These are phyloP conservation scores for Rutstroemia sydowiana DNA, from an alignment of 2,329 filamentous ascomycete genomes.

Conservation along the genomic window DNA sequence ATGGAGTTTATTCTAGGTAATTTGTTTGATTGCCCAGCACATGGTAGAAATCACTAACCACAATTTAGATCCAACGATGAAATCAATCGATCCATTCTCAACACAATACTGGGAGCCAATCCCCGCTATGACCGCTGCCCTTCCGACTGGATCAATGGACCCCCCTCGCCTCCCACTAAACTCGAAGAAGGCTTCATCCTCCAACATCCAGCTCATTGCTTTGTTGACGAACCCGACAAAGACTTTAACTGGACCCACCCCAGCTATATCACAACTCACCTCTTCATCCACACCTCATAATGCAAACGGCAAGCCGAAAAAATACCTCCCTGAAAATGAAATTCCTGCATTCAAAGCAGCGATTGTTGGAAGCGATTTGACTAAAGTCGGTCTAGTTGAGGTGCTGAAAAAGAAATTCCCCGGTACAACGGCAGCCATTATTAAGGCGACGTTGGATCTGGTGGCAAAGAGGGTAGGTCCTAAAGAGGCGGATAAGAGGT, in stretches of 20 bases:
- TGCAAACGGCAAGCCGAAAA: conserved; percentile 20
- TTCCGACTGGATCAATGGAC: conserved; percentile 25
- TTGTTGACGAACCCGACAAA: too few species aligned
- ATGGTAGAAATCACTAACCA: conserved; percentile 1
- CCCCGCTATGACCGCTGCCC: neutral
- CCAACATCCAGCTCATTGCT: neutral
- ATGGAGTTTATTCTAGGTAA: conserved; percentile 59
- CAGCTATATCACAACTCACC: neutral
- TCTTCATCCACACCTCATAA: neutral
- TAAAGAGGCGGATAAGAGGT: conserved; percentile 33
- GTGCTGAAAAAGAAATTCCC: conserved; percentile 68
- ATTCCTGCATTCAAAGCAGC: conserved; percentile 52
- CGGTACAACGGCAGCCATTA: conserved; percentile 59
- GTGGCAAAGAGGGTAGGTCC: conserved; percentile 57
- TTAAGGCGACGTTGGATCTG: conserved; percentile 61
- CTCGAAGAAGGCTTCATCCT: conserved; percentile 20
- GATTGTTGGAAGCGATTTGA: conserved; percentile 63
- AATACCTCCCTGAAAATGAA: conserved; percentile 21
- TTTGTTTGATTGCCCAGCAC: conserved; percentile 2
- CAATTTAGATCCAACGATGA: conserved; percentile 28
- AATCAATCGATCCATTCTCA: conserved; percentile 78
- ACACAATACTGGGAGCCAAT: conserved; percentile 62
- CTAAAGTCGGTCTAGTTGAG: conserved; percentile 68
- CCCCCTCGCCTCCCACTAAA: conserved; percentile 31
- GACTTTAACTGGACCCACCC: too few species aligned